Evolutionary conservation across 306 rosid species (phyloP), one percentile per base, ranked within the genome.

Genomic region (Sindora glabra): DNA sequence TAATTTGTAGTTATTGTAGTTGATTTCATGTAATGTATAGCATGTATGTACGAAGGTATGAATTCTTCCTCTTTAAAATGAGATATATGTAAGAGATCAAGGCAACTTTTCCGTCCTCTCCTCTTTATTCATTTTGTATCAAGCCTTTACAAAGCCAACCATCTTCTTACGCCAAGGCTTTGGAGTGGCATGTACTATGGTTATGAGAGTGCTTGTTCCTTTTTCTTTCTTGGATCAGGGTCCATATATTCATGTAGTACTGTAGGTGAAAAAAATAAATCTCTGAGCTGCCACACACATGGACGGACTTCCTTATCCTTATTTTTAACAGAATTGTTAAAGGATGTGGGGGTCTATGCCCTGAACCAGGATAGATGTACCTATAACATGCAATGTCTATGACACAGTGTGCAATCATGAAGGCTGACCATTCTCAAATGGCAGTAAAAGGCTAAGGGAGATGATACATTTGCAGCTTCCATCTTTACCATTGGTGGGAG

Each of bases 191-290:
- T 68, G 77, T 73, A 56, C 58, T 29, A 24, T 30, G 49, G 63
- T 38, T 17, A 75, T 48, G 25, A 73, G 70, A n/a, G 68, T 54
- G 56, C 81, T 64, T 67, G 63, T 26, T 32, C 59, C 59, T 68
- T 53, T 66, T 27, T 68, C 47, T 39, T 27, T 39, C 15, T 7
- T n/a, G 11, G 40, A 18, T 18, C 38, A 16, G 27, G 25, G 75
- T 61, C 52, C 51, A 51, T 29, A 29, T 39, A 29, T 59, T 68
- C 17, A 25, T 64, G 62, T 70, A 17, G 30, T 36, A 16, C 49
- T 25, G 30, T 56, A 48, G 53, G 41, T 18, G 61, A 48, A 49
- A 37, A 34, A 37, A 58, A 19, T 37, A 50, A 40, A 12, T 29
- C 9, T 59, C 76, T n/a, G n/a, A n/a, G n/a, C 44, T 40, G 53